Conservation (phyloP, 116 monocot genomes). For the Phalaenopsis hybrid region DNA sequence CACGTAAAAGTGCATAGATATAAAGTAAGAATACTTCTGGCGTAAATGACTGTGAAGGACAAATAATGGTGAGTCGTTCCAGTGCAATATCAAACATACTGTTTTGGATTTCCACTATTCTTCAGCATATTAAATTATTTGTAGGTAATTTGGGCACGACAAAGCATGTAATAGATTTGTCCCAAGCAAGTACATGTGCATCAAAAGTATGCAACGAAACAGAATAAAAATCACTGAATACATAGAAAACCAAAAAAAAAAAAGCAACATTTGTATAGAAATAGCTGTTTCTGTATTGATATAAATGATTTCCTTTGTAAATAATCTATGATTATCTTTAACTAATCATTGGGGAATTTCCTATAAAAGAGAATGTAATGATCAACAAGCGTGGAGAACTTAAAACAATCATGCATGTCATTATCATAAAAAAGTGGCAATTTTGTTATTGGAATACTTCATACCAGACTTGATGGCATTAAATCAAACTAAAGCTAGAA, state of each 20-base stretch:
- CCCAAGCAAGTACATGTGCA: not conserved
- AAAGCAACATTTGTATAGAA: not conserved
- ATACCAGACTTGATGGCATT: too few species aligned
- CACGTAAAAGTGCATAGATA: not conserved
- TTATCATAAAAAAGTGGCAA: too few species aligned
- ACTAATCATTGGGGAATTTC: not conserved
- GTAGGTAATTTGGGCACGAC: not conserved
- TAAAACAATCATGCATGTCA: too few species aligned
- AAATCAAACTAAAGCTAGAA: too few species aligned
- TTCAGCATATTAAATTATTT: not conserved
- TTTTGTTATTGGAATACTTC: too few species aligned
- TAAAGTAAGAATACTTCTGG: not conserved
- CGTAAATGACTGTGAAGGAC: not conserved
- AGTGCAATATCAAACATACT: not conserved
- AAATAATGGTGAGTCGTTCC: not conserved
- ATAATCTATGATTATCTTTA: not conserved
- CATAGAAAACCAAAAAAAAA: not conserved
- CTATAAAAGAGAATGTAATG: not conserved
- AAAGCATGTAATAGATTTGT: not conserved
- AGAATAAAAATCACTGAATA: not conserved
- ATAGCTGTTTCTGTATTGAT: not conserved
- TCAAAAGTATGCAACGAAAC: not conserved
- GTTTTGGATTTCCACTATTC: not conserved
- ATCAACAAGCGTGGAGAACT: too few species aligned
- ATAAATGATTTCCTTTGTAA: not conserved